Evolutionary conservation across 441 rosid species (phyloP), one percentile per base, ranked within the genome.

Genomic region (Euphorbia schlechtendalii): DNA sequence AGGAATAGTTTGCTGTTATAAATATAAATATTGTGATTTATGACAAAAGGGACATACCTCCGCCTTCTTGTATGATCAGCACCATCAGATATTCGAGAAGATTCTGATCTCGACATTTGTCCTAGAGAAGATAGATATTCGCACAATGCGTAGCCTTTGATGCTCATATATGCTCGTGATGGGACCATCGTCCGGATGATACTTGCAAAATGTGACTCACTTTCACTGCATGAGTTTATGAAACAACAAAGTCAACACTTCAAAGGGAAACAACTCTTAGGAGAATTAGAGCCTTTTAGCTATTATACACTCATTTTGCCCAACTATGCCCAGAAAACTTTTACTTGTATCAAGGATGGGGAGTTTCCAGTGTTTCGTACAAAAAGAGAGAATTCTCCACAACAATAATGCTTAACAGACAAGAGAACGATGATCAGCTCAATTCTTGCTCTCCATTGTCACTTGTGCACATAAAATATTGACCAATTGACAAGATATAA

Each of bases 101-200:
- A 70, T 80, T 85, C 90, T 14, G 84, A 78, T 79, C 85, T 84
- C 63, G 94, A 83, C 61, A 94, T 91, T 71, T 69, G 67, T 48
- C 83, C 68, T 68, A 94, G 70, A 49, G 83, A 83, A 64, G 96
- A 87, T 67, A 83, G 71, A 69, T 91, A 94, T 68, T 94, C 98
- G 48, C 82, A 79, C 57, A 82, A 82, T 56, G 88, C 80, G 64
- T 58, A 58, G 59, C 91, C 96, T 80, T 81, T 86, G 70, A 87
- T 62, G n/a, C 81, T 66, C 78, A 76, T 69, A 72, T 68, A 75
- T 65, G 80, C 78, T 77, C 86, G 82, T 55, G 72, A 60, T 36
- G 93, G 96, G 66, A 82, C 83, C 21, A 87, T 51, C 61, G 96
- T 77, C 66, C 72, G 79, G 56, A 90, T 63, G 46, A 83, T 74